Percentiles rank a stretch among this genome's conserved stretches.
phyloP scores from a whole-genome alignment of 768 basidiomycete species.

The Lactarius deliciosus region DNA sequence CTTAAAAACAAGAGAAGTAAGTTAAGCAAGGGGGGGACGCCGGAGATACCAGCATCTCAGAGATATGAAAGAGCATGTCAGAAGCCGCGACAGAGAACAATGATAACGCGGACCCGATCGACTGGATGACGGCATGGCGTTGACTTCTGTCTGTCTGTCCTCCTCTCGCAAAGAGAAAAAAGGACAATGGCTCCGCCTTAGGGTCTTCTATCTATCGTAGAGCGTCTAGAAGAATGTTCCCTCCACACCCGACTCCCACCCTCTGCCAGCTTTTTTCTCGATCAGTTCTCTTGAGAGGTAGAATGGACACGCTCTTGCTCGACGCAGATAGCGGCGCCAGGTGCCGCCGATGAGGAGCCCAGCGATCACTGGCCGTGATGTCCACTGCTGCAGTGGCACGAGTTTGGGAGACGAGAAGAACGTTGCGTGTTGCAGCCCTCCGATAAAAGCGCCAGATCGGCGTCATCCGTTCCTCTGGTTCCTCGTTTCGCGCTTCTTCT shows the following conservation, averaged over 20 bases:
- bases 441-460: slow-evolving; percentile 2
- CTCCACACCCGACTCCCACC: background rate
- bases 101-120: slow-evolving; percentile 1
- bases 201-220: background rate
- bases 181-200: background rate
- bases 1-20: background rate
- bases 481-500: background rate
- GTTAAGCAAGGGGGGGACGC: background rate
- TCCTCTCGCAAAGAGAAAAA: background rate
- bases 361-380: background rate
- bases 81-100: background rate
- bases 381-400: background rate
- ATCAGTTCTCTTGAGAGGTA: background rate
- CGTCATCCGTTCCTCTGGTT: background rate
- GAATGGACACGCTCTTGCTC: background rate
- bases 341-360: background rate
- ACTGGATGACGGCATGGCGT: background rate
- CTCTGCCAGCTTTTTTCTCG: background rate
- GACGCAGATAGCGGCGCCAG: background rate
- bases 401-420: background rate
- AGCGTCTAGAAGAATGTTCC: background rate
- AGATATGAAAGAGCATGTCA: background rate
- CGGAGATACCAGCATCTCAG: background rate
- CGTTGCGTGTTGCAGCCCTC: background rate
- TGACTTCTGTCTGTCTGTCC: background rate